Percentiles rank a stretch among this genome's conserved stretches.
phyloP scores from a whole-genome alignment of 305 asterid species.

The Fraxinus ornus region DNA sequence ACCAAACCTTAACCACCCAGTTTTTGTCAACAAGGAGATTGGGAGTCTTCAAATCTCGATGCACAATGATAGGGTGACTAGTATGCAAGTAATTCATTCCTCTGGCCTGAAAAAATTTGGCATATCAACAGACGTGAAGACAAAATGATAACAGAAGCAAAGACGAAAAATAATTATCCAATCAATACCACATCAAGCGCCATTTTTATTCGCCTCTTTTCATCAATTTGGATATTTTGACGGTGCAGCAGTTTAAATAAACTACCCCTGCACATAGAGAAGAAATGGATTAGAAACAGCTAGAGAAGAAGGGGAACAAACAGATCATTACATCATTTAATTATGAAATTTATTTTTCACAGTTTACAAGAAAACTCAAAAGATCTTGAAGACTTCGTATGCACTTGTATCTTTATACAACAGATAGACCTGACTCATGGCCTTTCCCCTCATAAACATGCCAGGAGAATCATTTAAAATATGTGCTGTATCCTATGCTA shows the following conservation, averaged over 20 bases:
- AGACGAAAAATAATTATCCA: slow-evolving; percentile 18
- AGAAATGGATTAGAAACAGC: slow-evolving; percentile 23
- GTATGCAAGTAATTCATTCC: slow-evolving; percentile 96
- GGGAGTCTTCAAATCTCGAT: slow-evolving; percentile 93
- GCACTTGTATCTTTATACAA: not conserved
- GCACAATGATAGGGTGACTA: slow-evolving; percentile 85
- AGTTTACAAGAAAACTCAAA: slow-evolving; percentile 6
- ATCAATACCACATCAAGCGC: slow-evolving; percentile 93
- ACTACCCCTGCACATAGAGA: slow-evolving; percentile 78
- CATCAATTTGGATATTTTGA: slow-evolving; percentile 72
- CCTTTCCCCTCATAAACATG: not conserved
- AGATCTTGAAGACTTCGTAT: slow-evolving; percentile 11
- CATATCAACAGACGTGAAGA: slow-evolving; percentile 23
- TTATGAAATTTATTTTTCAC: not conserved
- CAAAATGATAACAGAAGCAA: slow-evolving; percentile 22
- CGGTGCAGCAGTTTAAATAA: slow-evolving; percentile 84
- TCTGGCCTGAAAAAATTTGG: slow-evolving; percentile 62
- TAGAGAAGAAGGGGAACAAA: slow-evolving; percentile 9
- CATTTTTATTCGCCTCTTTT: slow-evolving; percentile 82
- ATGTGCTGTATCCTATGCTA: not conserved
- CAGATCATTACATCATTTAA: not conserved
- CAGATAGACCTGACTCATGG: not conserved
- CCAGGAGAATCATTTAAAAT: not conserved
- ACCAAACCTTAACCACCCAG: slow-evolving; percentile 79
- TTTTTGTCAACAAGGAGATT: slow-evolving; percentile 93